Evolutionary conservation across 192 early-diverging fungal species (phyloP).

Genomic region (Spizellomyces punctatus): DNA sequence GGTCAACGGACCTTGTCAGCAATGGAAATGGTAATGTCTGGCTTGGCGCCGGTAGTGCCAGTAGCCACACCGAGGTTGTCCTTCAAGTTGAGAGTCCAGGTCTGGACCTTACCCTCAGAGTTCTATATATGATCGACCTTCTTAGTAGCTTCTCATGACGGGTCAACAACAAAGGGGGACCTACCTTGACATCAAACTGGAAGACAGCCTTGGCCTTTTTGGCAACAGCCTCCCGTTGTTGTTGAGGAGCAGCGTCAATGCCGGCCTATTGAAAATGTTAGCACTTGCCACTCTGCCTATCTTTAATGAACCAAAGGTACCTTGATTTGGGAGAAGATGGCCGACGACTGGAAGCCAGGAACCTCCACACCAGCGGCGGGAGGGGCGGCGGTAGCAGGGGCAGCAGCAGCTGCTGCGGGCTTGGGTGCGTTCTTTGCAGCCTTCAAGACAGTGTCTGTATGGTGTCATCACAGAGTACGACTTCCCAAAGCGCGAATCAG

Average conservation of each 20-base stretch:
- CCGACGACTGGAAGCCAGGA: constrained; percentile 73
- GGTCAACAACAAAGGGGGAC: too few relatives aligned
- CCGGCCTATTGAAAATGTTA: constrained; percentile 31
- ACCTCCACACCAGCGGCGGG: constrained; percentile 42
- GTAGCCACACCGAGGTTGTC: constrained; percentile 30
- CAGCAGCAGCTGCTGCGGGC: constrained; percentile 16
- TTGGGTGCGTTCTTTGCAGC: constrained; percentile 33
- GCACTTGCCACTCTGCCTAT: not conserved
- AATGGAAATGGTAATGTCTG: constrained; percentile 47
- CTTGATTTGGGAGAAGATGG: constrained; percentile 68
- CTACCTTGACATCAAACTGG: constrained; percentile 46
- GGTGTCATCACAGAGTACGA: too few relatives aligned
- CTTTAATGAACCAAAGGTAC: not conserved
- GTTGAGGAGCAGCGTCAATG: constrained; percentile 51
- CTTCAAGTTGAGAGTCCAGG: constrained; percentile 51
- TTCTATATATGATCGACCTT: constrained; percentile 21
- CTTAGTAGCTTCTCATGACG: not conserved
- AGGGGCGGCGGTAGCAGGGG: constrained; percentile 11
- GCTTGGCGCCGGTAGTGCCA: constrained; percentile 34
- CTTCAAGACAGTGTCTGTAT: constrained; percentile 41
- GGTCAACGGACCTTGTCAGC: constrained; percentile 21
- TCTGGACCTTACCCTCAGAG: constrained; percentile 39
- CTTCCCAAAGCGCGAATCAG: not conserved
- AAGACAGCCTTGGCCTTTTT: constrained; percentile 71
- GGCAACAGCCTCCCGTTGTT: constrained; percentile 58